Evolutionary conservation across 345 rosid genomes (phyloP).

Genomic region (Hibiscus mutabilis): DNA sequence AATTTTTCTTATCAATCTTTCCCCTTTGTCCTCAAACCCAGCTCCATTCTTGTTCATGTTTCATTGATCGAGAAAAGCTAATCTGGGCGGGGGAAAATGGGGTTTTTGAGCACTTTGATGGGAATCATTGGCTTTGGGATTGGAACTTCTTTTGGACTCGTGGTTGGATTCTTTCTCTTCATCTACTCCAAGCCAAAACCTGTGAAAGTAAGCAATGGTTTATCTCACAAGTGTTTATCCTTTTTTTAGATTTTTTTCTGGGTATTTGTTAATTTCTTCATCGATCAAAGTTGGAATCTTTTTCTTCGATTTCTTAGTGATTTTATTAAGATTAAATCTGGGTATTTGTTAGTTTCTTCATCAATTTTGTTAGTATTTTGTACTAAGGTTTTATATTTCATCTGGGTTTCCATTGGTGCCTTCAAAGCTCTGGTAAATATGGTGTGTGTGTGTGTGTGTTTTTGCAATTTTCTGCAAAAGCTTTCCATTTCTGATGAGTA

Average conservation of each 20-base stretch:
- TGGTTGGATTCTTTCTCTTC: slow-evolving; percentile 61
- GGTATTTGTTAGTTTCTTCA: slow-evolving; percentile 2
- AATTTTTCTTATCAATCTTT: background rate
- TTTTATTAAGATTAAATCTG: background rate
- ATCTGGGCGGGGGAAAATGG: slow-evolving; percentile 25
- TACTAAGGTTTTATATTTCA: background rate
- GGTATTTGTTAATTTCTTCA: background rate
- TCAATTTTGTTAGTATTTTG: background rate
- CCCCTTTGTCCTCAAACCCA: background rate
- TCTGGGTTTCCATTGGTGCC: background rate
- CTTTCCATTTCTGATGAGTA: too few species aligned
- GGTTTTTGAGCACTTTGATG: slow-evolving; percentile 43
- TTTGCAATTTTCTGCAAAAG: too few species aligned
- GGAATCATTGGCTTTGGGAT: slow-evolving; percentile 63
- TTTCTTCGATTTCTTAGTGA: background rate
- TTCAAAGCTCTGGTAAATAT: background rate
- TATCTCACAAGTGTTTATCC: background rate
- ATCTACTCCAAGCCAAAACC: slow-evolving; percentile 52
- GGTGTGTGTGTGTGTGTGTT: too few species aligned
- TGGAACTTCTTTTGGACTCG: slow-evolving; percentile 65
- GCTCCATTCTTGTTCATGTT: background rate
- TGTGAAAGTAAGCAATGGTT: slow-evolving; percentile 37
- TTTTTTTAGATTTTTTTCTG: background rate
- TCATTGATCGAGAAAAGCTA: background rate
- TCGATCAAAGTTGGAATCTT: background rate